A percentile compares a stretch with the other conserved stretches of the same genome.
Evolutionary conservation across 2,329 filamentous ascomycete genomes (phyloP).

Genomic region (Mycosphaerella sp.): DNA sequence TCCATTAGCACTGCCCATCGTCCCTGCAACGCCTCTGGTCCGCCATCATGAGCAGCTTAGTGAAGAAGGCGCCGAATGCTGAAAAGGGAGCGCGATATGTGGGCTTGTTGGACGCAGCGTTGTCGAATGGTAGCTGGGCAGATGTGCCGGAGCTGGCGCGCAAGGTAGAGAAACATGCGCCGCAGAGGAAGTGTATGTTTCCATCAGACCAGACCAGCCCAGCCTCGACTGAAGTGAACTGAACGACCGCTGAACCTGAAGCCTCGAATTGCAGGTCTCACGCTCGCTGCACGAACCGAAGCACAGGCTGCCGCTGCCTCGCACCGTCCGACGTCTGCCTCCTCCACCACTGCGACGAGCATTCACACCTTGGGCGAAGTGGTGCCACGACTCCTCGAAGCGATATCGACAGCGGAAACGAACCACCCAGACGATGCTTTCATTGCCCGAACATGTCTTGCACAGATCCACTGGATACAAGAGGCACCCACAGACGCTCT

Average conservation of each 20-base stretch:
- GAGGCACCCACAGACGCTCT: slow-evolving; percentile 54
- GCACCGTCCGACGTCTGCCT: slow-evolving; percentile 39
- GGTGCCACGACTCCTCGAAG: slow-evolving; percentile 37
- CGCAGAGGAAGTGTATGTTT: slow-evolving; percentile 69
- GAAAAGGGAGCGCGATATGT: slow-evolving; percentile 77
- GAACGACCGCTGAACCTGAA: slow-evolving; percentile 6
- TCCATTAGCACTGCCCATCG: slow-evolving; percentile 15
- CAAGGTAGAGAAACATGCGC: slow-evolving; percentile 91
- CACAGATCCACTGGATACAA: slow-evolving; percentile 78
- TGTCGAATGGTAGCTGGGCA: slow-evolving; percentile 82
- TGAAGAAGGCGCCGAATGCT: slow-evolving; percentile 22
- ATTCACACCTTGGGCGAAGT: slow-evolving; percentile 34
- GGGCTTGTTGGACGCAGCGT: slow-evolving; percentile 72
- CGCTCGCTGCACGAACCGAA: slow-evolving; percentile 43
- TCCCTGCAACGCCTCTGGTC: slow-evolving; percentile 6
- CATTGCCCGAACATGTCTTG: slow-evolving; percentile 75
- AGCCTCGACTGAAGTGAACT: background rate
- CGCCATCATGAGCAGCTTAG: slow-evolving; percentile 23
- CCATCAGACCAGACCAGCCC: background rate
- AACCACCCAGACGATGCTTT: slow-evolving; percentile 50
- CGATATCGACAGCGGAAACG: slow-evolving; percentile 20
- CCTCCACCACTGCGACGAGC: slow-evolving; percentile 33
- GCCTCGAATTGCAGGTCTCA: slow-evolving; percentile 36
- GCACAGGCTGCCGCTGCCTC: slow-evolving; percentile 42
- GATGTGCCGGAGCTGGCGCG: slow-evolving; percentile 81